These are phyloP conservation scores for Pseudonitzschia delicatissima DNA, from an alignment of 108 stramenopile genomes.

Conservation along the genomic window DNA sequence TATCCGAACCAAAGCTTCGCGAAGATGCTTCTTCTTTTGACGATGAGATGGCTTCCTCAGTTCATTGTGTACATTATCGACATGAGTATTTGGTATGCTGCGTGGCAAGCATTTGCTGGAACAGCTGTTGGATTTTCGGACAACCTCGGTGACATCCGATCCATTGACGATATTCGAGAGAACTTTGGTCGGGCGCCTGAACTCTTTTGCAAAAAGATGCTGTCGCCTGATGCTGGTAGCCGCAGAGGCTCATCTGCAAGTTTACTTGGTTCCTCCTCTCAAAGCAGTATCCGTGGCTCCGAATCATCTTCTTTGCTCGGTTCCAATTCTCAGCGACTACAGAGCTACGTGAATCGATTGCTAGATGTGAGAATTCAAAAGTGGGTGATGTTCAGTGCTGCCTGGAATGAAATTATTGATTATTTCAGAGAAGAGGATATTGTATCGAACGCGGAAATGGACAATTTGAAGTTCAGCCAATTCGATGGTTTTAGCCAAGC, in stretches of 20 bases:
- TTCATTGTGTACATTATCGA: slow-evolving; percentile 96
- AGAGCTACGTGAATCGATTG: slow-evolving; percentile 85
- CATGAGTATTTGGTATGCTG: slow-evolving; percentile 95
- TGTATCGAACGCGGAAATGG: slow-evolving; percentile 89
- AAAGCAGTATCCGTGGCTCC: slow-evolving; percentile 31
- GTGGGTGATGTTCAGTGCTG: slow-evolving; percentile 96
- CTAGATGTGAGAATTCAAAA: slow-evolving; percentile 93
- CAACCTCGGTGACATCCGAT: slow-evolving; percentile 86
- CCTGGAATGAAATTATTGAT: slow-evolving; percentile 97
- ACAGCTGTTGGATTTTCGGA: slow-evolving; percentile 90
- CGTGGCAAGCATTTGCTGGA: slow-evolving; percentile 94
- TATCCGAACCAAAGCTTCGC: slow-evolving; percentile 86
- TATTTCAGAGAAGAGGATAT: slow-evolving; percentile 90
- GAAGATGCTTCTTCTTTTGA: slow-evolving; percentile 74
- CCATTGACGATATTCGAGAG: slow-evolving; percentile 84
- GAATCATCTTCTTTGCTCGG: slow-evolving; percentile 76
- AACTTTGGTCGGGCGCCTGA: slow-evolving; percentile 88
- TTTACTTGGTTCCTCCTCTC: slow-evolving; percentile 47
- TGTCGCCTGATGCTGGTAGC: slow-evolving; percentile 87
- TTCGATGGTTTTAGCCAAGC: slow-evolving; percentile 94
- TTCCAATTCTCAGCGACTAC: slow-evolving; percentile 69
- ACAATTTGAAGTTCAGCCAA: slow-evolving; percentile 91
- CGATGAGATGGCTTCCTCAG: slow-evolving; percentile 91
- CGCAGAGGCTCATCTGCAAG: slow-evolving; percentile 83
- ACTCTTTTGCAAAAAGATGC: slow-evolving; percentile 86